A percentile compares a stretch with the other conserved stretches of the same genome.
phyloP scores from a whole-genome alignment of 1,284 basidiomycete species.

The Pseudozyma flocculosa region DNA sequence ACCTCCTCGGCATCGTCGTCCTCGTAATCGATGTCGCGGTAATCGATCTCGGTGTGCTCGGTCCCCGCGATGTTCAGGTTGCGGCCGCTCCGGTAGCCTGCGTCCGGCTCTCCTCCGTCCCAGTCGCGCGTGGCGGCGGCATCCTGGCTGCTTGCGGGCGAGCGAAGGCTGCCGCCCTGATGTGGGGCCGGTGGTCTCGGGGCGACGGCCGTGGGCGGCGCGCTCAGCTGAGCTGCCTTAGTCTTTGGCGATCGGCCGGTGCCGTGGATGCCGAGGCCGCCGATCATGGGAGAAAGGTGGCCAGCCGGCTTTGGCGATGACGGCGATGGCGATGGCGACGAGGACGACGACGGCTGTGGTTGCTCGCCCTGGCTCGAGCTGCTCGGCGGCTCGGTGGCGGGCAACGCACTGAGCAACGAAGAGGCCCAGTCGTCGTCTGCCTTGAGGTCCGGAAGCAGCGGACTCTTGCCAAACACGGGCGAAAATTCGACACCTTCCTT shows the following conservation, averaged over 20 bases:
- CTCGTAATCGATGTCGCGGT: not conserved
- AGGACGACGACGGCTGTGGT: too few species aligned
- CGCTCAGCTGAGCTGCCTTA: not conserved
- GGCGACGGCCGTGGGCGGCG: too few species aligned
- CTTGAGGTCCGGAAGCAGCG: constrained; percentile 32
- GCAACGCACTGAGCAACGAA: constrained; percentile 28
- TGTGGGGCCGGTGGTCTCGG: too few species aligned
- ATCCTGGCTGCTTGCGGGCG: too few species aligned
- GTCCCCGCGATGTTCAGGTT: too few species aligned
- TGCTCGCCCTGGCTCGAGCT: too few species aligned
- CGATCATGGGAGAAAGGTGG: not conserved
- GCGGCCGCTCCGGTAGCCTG: constrained; percentile 6
- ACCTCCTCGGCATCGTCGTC: constrained; percentile 18
- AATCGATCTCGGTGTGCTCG: constrained; percentile 7
- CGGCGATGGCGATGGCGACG: too few species aligned
- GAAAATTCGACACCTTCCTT: not conserved
- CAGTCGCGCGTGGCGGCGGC: not conserved
- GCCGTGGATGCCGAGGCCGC: not conserved
- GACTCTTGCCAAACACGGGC: constrained; percentile 25
- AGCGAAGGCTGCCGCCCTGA: too few species aligned
- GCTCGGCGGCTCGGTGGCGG: constrained; percentile 2
- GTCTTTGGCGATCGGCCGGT: not conserved
- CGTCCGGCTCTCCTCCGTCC: not conserved
- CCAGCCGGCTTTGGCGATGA: too few species aligned
- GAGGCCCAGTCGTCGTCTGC: constrained; percentile 37